phyloP scores from a whole-genome alignment of 179 eudicot genomes.

The Vitellaria paradoxa region DNA sequence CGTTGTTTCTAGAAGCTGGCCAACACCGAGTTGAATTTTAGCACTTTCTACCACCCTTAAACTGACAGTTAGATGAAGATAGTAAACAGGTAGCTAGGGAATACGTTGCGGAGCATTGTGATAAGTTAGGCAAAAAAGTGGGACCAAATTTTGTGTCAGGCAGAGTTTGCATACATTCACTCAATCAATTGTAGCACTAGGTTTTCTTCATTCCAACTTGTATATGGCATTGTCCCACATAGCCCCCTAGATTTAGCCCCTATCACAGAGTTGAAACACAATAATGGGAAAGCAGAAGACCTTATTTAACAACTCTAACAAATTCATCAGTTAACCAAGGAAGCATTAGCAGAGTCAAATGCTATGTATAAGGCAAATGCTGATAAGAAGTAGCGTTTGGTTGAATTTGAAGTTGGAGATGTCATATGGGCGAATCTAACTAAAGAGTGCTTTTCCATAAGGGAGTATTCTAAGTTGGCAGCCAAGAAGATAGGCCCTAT shows the following conservation, averaged over 20 bases:
- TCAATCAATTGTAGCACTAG: neutral
- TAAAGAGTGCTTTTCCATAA: neutral
- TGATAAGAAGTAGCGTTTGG: no score
- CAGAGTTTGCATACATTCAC: neutral
- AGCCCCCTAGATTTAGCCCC: neutral
- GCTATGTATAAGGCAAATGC: neutral
- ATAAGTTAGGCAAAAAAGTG: neutral
- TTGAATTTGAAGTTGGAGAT: neutral
- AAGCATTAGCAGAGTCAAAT: neutral
- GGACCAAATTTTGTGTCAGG: neutral
- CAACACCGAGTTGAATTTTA: neutral
- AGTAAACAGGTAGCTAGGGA: neutral
- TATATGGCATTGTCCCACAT: neutral
- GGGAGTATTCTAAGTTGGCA: neutral
- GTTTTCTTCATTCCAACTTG: neutral
- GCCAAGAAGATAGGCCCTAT: no score
- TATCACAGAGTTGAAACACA: neutral
- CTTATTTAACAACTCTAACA: neutral
- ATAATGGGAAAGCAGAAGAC: neutral
- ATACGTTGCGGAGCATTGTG: neutral
- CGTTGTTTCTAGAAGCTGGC: neutral
- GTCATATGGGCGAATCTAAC: neutral
- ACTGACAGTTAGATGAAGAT: neutral
- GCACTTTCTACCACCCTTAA: neutral
- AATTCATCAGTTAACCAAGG: neutral